Percentiles rank a stretch among this genome's conserved stretches.
These are phyloP conservation scores for Rhizopogon roseolus DNA, from an alignment of 768 basidiomycete species.

Conservation along the genomic window DNA sequence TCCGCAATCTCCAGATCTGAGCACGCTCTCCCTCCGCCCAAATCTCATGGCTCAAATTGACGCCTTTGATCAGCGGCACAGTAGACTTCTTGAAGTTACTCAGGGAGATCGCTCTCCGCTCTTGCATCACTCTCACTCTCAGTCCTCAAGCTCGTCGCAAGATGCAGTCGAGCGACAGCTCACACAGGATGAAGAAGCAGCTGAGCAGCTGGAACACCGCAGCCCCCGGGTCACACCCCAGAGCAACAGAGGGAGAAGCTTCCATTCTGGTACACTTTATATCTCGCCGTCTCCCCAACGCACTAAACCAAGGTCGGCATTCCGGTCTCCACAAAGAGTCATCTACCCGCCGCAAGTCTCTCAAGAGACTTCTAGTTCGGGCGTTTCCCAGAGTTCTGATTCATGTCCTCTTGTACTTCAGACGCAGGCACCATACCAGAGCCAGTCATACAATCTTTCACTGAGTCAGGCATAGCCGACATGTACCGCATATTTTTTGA, in stretches of 20 bases:
- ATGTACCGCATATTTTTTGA: neutral
- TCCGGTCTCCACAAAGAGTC: too few relatives aligned
- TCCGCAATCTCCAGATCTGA: conserved; percentile 18
- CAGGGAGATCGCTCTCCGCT: neutral
- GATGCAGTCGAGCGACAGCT: conserved; percentile 45
- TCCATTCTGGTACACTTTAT: conserved; percentile 18
- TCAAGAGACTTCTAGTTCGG: neutral
- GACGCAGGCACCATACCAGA: conserved; percentile 52
- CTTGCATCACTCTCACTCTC: conserved; percentile 8
- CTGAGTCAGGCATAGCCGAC: conserved; percentile 21
- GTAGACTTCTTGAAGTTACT: neutral
- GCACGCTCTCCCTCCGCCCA: conserved; percentile 1
- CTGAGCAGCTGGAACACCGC: neutral
- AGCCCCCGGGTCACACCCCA: neutral
- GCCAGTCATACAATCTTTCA: conserved; percentile 30
- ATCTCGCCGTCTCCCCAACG: conserved; percentile 7
- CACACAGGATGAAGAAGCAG: conserved; percentile 30
- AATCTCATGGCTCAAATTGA: conserved; percentile 13
- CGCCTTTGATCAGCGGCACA: conserved; percentile 12
- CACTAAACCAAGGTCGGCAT: neutral
- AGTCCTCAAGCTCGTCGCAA: conserved; percentile 32
- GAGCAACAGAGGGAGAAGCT: conserved; percentile 9
- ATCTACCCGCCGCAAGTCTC: neutral
- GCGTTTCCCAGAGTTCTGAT: conserved; percentile 13
- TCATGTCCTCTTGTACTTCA: conserved; percentile 35